Conservation (phyloP, 1,284 basidiomycete species). For the Stereum hirsutum region DNA sequence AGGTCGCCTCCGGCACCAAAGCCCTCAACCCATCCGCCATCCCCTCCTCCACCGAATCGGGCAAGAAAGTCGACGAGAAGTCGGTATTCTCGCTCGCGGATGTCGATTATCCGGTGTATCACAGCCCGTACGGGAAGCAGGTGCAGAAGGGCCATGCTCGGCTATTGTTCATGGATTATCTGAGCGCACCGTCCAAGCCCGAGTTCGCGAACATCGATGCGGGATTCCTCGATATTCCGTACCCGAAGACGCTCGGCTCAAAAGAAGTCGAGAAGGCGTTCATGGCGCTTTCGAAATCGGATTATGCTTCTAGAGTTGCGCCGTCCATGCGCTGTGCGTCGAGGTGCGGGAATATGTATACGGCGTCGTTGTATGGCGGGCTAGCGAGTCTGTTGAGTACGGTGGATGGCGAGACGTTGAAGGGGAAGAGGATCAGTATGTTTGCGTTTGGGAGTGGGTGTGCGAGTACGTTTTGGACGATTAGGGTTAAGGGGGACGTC, state of each 20-base stretch:
- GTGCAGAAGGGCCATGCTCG: constrained; percentile 14
- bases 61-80: constrained; percentile 12
- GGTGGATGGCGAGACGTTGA: constrained; percentile 56
- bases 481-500: constrained; percentile 82
- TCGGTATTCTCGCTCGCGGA: constrained; percentile 12
- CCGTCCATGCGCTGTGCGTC: constrained; percentile 78
- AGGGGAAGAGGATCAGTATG: constrained; percentile 80
- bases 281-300: constrained; percentile 61
- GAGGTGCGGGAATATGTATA: constrained; percentile 98
- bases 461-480: constrained; percentile 85
- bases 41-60: constrained; percentile 8
- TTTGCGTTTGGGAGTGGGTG: constrained; percentile 94
- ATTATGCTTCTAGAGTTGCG: constrained; percentile 66
- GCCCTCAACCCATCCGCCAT: constrained; percentile 6
- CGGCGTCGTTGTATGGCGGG: constrained; percentile 93
- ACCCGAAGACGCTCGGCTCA: constrained; percentile 76
- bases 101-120: constrained; percentile 14
- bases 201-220: constrained; percentile 74
- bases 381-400: constrained; percentile 76
- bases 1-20: constrained; percentile 35
- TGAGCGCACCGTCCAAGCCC: constrained; percentile 65
- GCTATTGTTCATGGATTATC: constrained; percentile 81
- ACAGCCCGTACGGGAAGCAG: constrained; percentile 14
- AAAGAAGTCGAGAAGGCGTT: constrained; percentile 96
- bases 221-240: constrained; percentile 55